Evolutionary conservation across 2,329 filamentous ascomycete species (phyloP), one percentile per base, ranked within the genome.

Genomic region (Taxawa tesnikishii): DNA sequence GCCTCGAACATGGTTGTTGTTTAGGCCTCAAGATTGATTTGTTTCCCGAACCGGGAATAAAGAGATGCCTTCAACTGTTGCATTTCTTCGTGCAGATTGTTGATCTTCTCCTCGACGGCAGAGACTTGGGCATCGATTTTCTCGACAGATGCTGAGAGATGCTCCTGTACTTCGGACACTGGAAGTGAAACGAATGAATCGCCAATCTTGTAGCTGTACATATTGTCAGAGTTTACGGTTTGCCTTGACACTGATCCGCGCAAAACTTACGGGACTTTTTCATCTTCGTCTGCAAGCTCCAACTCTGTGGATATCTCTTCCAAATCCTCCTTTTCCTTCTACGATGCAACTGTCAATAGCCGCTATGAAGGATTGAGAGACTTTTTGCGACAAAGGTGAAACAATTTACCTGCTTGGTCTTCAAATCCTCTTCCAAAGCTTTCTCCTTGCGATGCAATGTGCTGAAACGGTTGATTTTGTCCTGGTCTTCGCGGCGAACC

Each of bases 261-360:
- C 16, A 15, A 18, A 14, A 63, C 78, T 55, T 70, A 94, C 82
- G 83, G 87, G 14, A 98, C 77, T 50, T 81, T 76, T 32, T 94
- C 85, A 47, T 96, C 88, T 56, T 98, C 90, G 55, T 96, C 88
- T 32, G 84, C 83, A 12, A 98, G 74, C 60, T 98, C 90, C 28
- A 98, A 69, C 56, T 98, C 90, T 33, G 70, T 83, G 2, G 79
- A 80, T 33, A 98, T 72, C 56, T 98, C 90, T 54, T 96, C 87
- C 3, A 96, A 73, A 52, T 96, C 90, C 59, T 98, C 90, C 62
- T 94, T 96, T 58, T 96, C 88, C 65, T 96, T 96, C 88, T 96
- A 45, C 26, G n/a, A n/a, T n/a, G 36, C 13, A 18, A 28, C 21
- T 16, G 25, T 25, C 11, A 27, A 23, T 17, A 24, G 34, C 13